Conservation (phyloP, 2,329 filamentous ascomycete genomes). For the Exserohilum rostratum region DNA sequence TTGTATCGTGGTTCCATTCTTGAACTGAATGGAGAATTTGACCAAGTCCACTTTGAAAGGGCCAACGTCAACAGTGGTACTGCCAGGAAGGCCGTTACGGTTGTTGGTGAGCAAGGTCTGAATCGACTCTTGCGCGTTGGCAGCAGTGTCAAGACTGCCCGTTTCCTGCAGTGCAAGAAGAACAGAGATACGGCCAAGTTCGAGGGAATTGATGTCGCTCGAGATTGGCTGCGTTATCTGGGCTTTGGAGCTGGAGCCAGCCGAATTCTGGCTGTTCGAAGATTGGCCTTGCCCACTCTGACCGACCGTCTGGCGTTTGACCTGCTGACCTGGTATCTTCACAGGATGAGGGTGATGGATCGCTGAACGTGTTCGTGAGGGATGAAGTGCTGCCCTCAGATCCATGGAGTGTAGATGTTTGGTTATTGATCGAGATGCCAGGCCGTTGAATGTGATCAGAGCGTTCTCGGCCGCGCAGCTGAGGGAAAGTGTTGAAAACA, state of each 20-base stretch:
- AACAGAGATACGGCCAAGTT: slow-evolving; percentile 55
- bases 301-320: slow-evolving; percentile 38
- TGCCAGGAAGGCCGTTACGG: slow-evolving; percentile 33
- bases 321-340: slow-evolving; percentile 10
- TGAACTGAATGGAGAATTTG: slow-evolving; percentile 38
- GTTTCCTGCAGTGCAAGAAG: slow-evolving; percentile 54
- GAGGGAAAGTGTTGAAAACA: slow-evolving; percentile 76
- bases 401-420: slow-evolving; percentile 26
- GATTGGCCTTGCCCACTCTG: slow-evolving; percentile 39
- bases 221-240: slow-evolving; percentile 39
- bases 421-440: slow-evolving; percentile 38
- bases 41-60: slow-evolving; percentile 42
- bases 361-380: slow-evolving; percentile 31
- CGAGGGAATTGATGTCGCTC: slow-evolving; percentile 46
- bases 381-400: slow-evolving; percentile 23
- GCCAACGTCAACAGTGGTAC: slow-evolving; percentile 35
- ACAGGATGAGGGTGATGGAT: slow-evolving; percentile 33
- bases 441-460: slow-evolving; percentile 78
- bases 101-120: slow-evolving; percentile 46
- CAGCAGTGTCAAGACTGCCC: slow-evolving; percentile 48
- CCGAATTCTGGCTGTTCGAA: slow-evolving; percentile 24
- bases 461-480: slow-evolving; percentile 87
- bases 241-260: slow-evolving; percentile 19
- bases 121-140: slow-evolving; percentile 52
- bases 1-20: slow-evolving; percentile 41